These are phyloP conservation scores for Didymella keratinophila DNA, from an alignment of 2,329 filamentous ascomycete species.

Conservation along the genomic window DNA sequence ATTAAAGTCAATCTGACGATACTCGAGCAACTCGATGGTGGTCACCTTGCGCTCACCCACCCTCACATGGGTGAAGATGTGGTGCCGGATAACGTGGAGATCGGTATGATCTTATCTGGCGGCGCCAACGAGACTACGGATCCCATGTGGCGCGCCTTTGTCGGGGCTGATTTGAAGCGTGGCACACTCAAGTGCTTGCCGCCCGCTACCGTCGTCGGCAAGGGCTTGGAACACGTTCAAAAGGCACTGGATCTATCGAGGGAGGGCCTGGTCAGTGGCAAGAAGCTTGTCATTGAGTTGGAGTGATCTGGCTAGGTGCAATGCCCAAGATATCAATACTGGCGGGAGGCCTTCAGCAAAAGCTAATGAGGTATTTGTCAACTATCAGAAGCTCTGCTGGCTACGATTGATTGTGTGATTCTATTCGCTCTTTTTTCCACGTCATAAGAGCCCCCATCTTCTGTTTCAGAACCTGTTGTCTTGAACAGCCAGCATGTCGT, in stretches of 20 bases:
- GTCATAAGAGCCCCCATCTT: no score
- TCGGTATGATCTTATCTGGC: slow-evolving; percentile 39
- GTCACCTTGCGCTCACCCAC: slow-evolving; percentile 49
- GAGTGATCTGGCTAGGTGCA: no score
- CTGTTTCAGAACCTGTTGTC: no score
- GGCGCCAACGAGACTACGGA: slow-evolving; percentile 34
- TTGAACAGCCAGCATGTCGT: no score
- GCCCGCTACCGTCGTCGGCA: slow-evolving; percentile 35
- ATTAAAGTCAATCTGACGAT: slow-evolving; percentile 34
- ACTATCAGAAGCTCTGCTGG: no score
- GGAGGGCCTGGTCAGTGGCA: slow-evolving; percentile 47
- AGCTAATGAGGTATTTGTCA: no score
- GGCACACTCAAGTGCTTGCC: slow-evolving; percentile 39
- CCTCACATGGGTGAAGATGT: slow-evolving; percentile 39
- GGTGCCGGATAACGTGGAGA: slow-evolving; percentile 43
- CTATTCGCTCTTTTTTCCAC: no score
- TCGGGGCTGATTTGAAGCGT: slow-evolving; percentile 34
- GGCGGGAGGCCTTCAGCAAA: no score
- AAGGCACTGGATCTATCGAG: slow-evolving; percentile 34
- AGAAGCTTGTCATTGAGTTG: slow-evolving; percentile 53
- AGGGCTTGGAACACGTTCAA: slow-evolving; percentile 39
- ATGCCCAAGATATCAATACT: no score
- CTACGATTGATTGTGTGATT: no score
- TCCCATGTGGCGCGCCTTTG: slow-evolving; percentile 37
- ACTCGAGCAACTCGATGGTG: slow-evolving; percentile 41